phyloP scores from a whole-genome alignment of 305 asterid species.

The Solanum hybrid region DNA sequence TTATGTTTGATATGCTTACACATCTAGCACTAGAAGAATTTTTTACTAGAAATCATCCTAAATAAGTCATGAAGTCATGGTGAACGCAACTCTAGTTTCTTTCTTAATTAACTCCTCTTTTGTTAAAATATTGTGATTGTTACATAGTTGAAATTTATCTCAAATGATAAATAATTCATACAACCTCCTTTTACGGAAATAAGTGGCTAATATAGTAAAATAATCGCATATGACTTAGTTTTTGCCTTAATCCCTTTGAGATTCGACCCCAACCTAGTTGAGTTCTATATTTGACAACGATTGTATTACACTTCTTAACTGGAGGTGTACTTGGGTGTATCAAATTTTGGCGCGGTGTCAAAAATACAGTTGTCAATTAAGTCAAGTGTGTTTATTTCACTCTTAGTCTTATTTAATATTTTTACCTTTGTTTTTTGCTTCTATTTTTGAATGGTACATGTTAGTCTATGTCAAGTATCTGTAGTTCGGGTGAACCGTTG shows the following conservation, averaged over 20 bases:
- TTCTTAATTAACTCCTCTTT: not conserved
- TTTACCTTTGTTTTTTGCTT: no score
- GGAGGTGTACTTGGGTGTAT: no score
- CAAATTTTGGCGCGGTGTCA: no score
- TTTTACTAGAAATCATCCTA: not conserved
- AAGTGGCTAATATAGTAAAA: not conserved
- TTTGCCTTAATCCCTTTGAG: not conserved
- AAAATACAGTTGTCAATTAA: no score
- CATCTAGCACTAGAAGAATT: not conserved
- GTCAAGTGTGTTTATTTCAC: no score
- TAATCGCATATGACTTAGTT: not conserved
- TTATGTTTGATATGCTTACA: not conserved
- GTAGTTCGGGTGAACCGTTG: no score
- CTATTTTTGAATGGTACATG: no score
- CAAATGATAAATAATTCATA: not conserved
- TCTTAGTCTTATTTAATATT: no score
- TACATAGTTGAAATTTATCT: not conserved
- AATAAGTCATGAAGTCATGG: not conserved
- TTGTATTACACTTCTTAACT: no score
- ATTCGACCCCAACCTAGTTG: not conserved
- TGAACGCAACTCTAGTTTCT: not conserved
- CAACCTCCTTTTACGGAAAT: not conserved
- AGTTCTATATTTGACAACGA: not conserved
- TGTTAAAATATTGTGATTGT: not conserved
- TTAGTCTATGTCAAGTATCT: no score